phyloP scores from a whole-genome alignment of 78 protist genomes.

The Dictyostelium firmibasis region DNA sequence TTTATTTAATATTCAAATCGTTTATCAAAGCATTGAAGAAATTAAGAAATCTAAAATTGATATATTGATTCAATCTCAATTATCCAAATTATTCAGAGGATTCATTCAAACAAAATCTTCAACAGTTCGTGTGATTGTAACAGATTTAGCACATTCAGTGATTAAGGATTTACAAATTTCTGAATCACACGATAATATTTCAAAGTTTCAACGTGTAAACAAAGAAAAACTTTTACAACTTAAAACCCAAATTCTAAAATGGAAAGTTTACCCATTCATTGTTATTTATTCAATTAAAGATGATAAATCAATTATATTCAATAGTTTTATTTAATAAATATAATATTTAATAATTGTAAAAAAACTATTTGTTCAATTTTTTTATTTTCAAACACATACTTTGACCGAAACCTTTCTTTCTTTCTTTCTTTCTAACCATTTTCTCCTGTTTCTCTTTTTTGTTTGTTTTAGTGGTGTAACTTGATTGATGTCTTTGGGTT shows the following conservation, averaged over 20 bases:
- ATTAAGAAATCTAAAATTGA: conserved; percentile 5
- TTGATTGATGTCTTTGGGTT: too few species aligned
- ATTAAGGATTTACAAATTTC: not conserved
- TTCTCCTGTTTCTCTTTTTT: too few species aligned
- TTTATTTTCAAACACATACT: too few species aligned
- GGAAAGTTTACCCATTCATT: conserved; percentile 55
- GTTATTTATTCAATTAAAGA: conserved; percentile 48
- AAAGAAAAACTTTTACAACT: conserved; percentile 33
- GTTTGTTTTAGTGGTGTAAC: too few species aligned
- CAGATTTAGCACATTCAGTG: not conserved
- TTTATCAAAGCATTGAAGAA: not conserved
- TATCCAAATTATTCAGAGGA: conserved; percentile 16
- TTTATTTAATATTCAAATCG: not conserved
- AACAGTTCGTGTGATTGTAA: not conserved
- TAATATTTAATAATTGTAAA: too few species aligned
- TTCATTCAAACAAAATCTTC: conserved; percentile 6
- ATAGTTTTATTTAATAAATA: not conserved
- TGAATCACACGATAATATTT: not conserved
- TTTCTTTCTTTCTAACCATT: too few species aligned
- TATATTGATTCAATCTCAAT: not conserved
- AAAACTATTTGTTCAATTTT: too few species aligned
- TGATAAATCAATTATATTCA: conserved; percentile 37
- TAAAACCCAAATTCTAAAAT: conserved; percentile 22
- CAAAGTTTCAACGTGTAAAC: conserved; percentile 4
- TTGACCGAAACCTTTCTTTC: too few species aligned